A percentile compares a stretch with the other conserved stretches of the same genome.
Conservation (phyloP, 1,139 yeast species). For the Kodamaea arcana region DNA sequence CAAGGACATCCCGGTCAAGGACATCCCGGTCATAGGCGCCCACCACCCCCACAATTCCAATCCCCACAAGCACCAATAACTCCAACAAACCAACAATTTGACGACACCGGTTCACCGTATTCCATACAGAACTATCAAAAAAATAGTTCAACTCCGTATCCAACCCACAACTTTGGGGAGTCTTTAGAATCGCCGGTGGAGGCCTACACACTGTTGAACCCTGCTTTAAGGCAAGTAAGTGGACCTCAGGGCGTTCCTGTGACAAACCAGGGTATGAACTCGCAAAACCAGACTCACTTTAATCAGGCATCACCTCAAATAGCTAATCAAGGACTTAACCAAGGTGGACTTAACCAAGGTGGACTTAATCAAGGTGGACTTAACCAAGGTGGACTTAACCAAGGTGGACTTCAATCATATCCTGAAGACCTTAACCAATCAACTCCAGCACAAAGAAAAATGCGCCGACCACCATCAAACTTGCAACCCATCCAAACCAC, state of each 20-base stretch:
- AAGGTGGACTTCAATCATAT: no score
- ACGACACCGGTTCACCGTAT: constrained; percentile 9
- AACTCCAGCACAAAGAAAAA: background rate
- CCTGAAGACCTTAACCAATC: no score
- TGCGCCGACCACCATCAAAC: constrained; percentile 5
- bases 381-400: no score
- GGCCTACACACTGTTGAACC: background rate
- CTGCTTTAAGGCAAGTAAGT: background rate
- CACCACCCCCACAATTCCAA: constrained; percentile 1
- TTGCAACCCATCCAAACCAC: constrained; percentile 4
- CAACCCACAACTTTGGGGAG: background rate
- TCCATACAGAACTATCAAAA: constrained; percentile 10
- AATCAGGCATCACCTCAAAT: no score
- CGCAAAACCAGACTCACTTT: no score
- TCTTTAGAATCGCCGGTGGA: no score
- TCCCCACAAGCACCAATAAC: constrained; percentile 4
- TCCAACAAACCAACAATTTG: constrained; percentile 10
- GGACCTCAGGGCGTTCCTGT: background rate
- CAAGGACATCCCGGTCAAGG: no score
- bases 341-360: no score
- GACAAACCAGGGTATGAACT: no score
- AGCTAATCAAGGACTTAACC: no score
- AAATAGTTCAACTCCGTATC: constrained; percentile 1
- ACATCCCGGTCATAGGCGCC: background rate
- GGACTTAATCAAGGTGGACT: no score